Conservation (phyloP, 1,284 basidiomycete species). For the Apiotrichum laibachii region DNA sequence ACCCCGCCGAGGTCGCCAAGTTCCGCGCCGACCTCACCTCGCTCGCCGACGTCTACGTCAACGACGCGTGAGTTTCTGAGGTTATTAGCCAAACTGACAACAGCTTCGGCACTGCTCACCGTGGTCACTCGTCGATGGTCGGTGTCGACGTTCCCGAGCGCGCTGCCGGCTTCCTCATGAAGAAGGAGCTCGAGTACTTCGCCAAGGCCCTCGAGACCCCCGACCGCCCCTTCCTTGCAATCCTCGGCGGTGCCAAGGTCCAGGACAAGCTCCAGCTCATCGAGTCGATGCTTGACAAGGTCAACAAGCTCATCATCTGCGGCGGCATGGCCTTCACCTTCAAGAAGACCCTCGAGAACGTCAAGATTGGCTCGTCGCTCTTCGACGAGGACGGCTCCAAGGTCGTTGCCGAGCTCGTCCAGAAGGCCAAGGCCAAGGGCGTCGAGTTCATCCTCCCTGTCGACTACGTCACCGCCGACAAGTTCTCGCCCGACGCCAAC, state of each 20-base stretch:
- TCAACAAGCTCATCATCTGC: slow-evolving; percentile 92
- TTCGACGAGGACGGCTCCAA: slow-evolving; percentile 87
- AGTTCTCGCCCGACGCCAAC: slow-evolving; percentile 90
- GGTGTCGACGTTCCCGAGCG: slow-evolving; percentile 90
- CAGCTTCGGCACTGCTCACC: slow-evolving; percentile 91
- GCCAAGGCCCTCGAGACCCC: slow-evolving; percentile 95
- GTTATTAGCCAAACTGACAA: neutral
- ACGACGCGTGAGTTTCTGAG: slow-evolving; percentile 66
- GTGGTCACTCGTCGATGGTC: slow-evolving; percentile 98
- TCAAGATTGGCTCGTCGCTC: slow-evolving; percentile 90
- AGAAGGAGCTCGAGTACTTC: slow-evolving; percentile 99
- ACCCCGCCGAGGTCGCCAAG: slow-evolving; percentile 72
- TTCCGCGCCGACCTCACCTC: slow-evolving; percentile 86
- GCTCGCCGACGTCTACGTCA: slow-evolving; percentile 95
- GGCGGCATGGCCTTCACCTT: slow-evolving; percentile 99
- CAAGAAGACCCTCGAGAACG: slow-evolving; percentile 86
- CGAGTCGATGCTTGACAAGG: slow-evolving; percentile 99
- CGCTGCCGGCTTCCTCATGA: slow-evolving; percentile 94
- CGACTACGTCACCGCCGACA: slow-evolving; percentile 91
- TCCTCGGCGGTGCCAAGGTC: slow-evolving; percentile 97
- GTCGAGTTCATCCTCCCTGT: slow-evolving; percentile 95
- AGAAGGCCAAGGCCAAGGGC: slow-evolving; percentile 90
- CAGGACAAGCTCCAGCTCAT: slow-evolving; percentile 99
- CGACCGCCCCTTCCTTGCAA: slow-evolving; percentile 94
- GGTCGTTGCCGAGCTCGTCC: slow-evolving; percentile 79